phyloP scores from a whole-genome alignment of 495 filamentous ascomycete genomes.

The Penicillium angulare region DNA sequence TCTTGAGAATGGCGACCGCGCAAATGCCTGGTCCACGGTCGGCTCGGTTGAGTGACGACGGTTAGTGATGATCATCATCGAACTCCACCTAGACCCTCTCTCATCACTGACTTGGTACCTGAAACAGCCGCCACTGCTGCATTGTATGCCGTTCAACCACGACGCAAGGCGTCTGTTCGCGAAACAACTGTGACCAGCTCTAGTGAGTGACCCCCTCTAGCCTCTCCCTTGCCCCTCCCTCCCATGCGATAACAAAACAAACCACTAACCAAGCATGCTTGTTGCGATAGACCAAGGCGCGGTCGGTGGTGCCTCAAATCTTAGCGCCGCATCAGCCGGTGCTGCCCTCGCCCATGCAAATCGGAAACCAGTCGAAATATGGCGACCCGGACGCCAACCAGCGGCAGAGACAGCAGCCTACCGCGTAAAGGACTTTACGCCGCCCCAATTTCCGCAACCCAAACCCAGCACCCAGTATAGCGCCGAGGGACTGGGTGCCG shows the following conservation, averaged over 20 bases:
- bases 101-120: constrained; percentile 14
- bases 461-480: constrained; percentile 50
- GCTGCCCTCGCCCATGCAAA: constrained; percentile 74
- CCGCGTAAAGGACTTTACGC: constrained; percentile 65
- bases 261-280: constrained; percentile 10
- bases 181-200: constrained; percentile 29
- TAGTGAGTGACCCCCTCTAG: constrained; percentile 20
- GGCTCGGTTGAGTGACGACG: constrained; percentile 41
- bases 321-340: constrained; percentile 67
- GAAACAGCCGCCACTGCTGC: constrained; percentile 52
- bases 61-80: constrained; percentile 26
- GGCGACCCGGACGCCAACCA: constrained; percentile 58
- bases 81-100: no score
- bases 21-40: constrained; percentile 31
- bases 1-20: constrained; percentile 36
- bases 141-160: constrained; percentile 47
- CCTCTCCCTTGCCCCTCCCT: constrained; percentile 8
- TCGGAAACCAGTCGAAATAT: constrained; percentile 57
- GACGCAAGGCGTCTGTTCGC: constrained; percentile 37
- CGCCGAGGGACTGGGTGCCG: constrained; percentile 68
- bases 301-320: constrained; percentile 63
- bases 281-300: constrained; percentile 62
- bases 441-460: constrained; percentile 52
- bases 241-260: not conserved
- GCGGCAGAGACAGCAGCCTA: constrained; percentile 68